phyloP scores from a whole-genome alignment of 352 stramenopile species.

The Thraustochytrium striatum region DNA sequence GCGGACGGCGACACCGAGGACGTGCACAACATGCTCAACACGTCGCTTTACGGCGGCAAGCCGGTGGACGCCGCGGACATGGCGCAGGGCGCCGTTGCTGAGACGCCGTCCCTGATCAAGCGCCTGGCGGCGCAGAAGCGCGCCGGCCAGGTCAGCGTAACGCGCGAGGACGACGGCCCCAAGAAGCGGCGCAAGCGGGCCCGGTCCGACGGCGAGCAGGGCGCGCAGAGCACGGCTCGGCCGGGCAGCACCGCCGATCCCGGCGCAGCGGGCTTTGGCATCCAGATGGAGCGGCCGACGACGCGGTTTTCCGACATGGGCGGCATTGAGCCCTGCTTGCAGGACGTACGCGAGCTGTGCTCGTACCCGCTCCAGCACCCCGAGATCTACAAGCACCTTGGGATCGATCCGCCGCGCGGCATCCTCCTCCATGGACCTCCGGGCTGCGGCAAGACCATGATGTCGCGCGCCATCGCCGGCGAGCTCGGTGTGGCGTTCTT shows the following conservation, averaged over 20 bases:
- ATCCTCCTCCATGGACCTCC: slow-evolving; percentile 84
- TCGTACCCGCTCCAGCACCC: slow-evolving; percentile 88
- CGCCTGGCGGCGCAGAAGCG: background rate
- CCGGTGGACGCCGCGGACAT: background rate
- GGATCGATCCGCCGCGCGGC: slow-evolving; percentile 80
- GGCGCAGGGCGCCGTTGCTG: background rate
- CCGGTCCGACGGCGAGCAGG: background rate
- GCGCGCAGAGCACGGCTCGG: background rate
- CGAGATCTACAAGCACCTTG: slow-evolving; percentile 84
- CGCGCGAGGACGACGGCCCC: background rate
- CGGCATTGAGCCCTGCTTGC: slow-evolving; percentile 74
- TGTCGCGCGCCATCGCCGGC: slow-evolving; percentile 84
- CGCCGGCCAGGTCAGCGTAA: background rate
- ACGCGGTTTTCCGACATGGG: slow-evolving; percentile 77
- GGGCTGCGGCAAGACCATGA: slow-evolving; percentile 86
- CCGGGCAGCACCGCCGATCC: background rate
- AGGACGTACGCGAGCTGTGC: slow-evolving; percentile 86
- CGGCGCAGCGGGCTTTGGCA: background rate
- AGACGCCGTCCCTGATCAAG: background rate
- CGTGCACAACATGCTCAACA: slow-evolving; percentile 42
- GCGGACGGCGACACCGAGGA: slow-evolving; percentile 30
- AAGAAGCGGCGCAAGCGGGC: background rate
- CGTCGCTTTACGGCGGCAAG: background rate
- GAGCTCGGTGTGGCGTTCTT: slow-evolving; percentile 83
- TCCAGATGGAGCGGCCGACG: background rate